Evolutionary conservation across 1,139 yeast genomes (phyloP).

Genomic region (Taphrina deformans): DNA sequence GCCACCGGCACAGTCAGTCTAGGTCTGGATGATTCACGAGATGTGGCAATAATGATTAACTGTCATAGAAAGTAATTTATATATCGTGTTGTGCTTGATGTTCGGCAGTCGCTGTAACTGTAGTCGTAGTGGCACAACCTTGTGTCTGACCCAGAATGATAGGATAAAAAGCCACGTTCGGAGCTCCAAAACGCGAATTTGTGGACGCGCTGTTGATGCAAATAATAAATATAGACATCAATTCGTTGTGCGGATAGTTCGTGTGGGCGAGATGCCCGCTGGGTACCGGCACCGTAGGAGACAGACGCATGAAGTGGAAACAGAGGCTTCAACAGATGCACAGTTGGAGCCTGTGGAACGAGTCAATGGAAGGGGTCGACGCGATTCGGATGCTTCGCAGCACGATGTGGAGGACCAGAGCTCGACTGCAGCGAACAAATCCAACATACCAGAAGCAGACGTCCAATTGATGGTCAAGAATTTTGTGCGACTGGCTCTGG

Average conservation of each 20-base stretch:
- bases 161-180: no score
- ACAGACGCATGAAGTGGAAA: neutral
- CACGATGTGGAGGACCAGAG: neutral
- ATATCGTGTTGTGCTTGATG: no score
- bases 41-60: no score
- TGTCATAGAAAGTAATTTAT: no score
- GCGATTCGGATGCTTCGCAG: neutral
- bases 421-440: neutral
- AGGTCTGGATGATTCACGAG: no score
- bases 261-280: neutral
- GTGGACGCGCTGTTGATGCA: neutral
- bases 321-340: neutral
- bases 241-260: neutral
- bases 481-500: constrained; percentile 38
- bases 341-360: neutral
- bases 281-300: constrained; percentile 5
- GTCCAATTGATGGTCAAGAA: constrained; percentile 38
- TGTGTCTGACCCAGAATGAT: no score
- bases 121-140: no score
- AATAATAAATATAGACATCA: neutral
- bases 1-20: neutral
- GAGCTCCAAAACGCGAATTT: constrained; percentile 18
- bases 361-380: neutral
- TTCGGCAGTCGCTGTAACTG: no score
- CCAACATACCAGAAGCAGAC: constrained; percentile 28